Base-by-base conservation (phyloP, 495 filamentous ascomycete species). In the Hyphodiscus hymeniophilus region DNA sequence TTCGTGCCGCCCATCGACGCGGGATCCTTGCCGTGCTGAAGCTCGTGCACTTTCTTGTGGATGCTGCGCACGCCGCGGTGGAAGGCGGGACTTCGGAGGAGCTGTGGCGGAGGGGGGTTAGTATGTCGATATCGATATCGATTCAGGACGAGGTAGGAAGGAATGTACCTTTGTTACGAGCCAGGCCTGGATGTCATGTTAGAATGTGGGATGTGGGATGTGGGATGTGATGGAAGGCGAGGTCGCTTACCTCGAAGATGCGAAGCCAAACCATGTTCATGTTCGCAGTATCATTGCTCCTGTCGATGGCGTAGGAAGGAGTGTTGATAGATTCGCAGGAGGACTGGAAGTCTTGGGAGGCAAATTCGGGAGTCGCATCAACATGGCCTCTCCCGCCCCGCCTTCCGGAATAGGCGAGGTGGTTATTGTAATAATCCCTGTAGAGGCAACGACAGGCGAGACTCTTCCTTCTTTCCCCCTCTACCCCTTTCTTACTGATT, bases 61-160 rank as follows among this genome's bases (percentile, higher is more conserved):
- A 81, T 63, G 50, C 58, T 60, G 15, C 71, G 66, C n/a, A 82
- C 80, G 45, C 64, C 65, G 11, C 73, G 66, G 58, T 83, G 80
- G 59, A 82, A 84, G 31, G 69, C 57, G 3, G 73, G 75, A 57
- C 79, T 83, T 45, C 62, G 56, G 38, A 83, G 67, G 45, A 84
- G 74, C 80, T 83, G 59, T 38, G 38, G n/a, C n/a, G n/a, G n/a
- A n/a, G n/a, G 22, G 42, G 36, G 54, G 4, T 28, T 28, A 20
- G 7, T 7, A 7, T 7, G 15, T 7, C 15, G n/a, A 38, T 38
- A 6, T 17, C 17, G 39, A 21, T 15, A 40, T 1, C 18, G 10
- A 11, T 42, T 22, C 17, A 26, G 11, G 10, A 2, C 3, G 10
- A 43, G 6, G 38, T 2, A 42, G 22, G 42, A 16, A 40, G 20